Evolutionary conservation across 441 rosid genomes (phyloP).

Genomic region (Euphorbia corollata): DNA sequence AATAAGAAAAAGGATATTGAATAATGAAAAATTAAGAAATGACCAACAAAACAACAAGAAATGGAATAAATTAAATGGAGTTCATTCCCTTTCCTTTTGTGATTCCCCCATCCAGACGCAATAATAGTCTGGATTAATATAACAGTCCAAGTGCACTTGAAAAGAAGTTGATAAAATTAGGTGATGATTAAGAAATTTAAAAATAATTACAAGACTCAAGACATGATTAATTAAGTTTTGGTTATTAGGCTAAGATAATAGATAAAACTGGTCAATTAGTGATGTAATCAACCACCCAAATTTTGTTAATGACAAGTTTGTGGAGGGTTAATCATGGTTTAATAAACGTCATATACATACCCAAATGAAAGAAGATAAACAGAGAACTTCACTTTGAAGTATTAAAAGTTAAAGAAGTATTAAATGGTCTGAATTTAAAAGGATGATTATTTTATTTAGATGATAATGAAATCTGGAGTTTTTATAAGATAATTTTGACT

Average conservation of each 20-base stretch:
- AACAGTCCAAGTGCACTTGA: neutral
- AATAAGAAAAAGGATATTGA: too few relatives aligned
- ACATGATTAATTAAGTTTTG: neutral
- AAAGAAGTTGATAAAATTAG: constrained; percentile 20
- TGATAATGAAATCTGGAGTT: too few relatives aligned
- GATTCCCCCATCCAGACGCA: too few relatives aligned
- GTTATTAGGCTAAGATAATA: neutral
- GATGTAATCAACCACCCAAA: neutral
- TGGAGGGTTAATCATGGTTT: constrained; percentile 4
- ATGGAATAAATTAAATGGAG: too few relatives aligned
- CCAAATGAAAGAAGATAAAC: neutral
- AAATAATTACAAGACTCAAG: neutral
- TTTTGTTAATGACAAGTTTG: constrained; percentile 6
- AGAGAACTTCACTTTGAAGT: neutral
- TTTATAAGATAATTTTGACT: too few relatives aligned
- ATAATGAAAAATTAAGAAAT: too few relatives aligned
- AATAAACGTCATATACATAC: neutral
- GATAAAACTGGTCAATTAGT: neutral
- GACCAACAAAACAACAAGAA: too few relatives aligned
- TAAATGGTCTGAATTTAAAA: neutral
- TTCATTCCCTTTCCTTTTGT: too few relatives aligned
- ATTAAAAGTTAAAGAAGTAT: neutral
- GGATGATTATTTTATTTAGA: too few relatives aligned
- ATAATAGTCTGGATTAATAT: constrained; percentile 9
- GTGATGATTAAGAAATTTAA: constrained; percentile 29